Base-by-base conservation (phyloP, 805 yeast genomes). In the Teunomyces tritomae region DNA sequence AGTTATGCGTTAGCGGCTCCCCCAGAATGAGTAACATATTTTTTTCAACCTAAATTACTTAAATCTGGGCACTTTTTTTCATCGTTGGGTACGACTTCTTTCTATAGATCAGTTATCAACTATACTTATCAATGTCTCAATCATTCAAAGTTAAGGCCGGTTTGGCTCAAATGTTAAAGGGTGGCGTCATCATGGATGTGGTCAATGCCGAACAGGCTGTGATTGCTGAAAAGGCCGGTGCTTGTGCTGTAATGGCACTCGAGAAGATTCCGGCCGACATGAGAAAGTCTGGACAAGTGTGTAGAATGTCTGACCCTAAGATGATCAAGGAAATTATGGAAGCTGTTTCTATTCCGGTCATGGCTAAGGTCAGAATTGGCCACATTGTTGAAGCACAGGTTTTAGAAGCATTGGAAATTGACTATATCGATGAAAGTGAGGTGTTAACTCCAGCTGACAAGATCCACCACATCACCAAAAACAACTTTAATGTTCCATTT, bases 171-270 rank as follows among this genome's bases (percentile, higher is more conserved):
- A 87, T 87, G 94, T 76, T 87, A 51, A 87, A 87, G 62, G 91
- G 88, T 48, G 86, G 87, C 50, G 88, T 83, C 44, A 81, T 80
- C 53, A 80, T 81, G 86, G 86, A 81, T 61, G 94, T 86, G 33
- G 89, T 86, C 49, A 85, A 76, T 49, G 84, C 84, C 30, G 94
- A 87, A 59, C 94, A 87, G 68, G 95, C 95, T 17, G 64, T 73
- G 39, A 79, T 87, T 45, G 95, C 95, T 20, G 92, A 87, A 65
- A 74, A 70, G 46, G 92, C 95, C 3, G 95, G 95, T 50, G 95
- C 95, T 10, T 85, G 88, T 69, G 92, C 95, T 10, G 95, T 87
- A 17, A 87, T 87, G 95, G 95, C 95, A 4, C 74, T 87, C 54
- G 95, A 87, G 68, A 72, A 85, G 57, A 88, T 87, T 49, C 95